Conservation (phyloP, 2,329 filamentous ascomycete species). For the Diaporthe citriasiana region DNA sequence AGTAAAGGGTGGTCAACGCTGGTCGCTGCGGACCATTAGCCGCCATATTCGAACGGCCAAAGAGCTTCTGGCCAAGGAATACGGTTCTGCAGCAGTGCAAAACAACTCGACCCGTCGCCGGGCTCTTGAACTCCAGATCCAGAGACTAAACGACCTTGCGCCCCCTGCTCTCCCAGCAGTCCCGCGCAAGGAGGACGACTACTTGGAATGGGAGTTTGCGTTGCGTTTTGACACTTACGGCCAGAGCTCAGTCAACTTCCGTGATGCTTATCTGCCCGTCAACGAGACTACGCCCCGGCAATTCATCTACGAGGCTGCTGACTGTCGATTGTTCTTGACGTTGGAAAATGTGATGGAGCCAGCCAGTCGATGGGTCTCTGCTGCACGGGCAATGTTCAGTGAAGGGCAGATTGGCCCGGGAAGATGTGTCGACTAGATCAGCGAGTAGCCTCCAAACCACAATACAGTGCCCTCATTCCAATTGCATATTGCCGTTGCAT, state of each 20-base stretch:
- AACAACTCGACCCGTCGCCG: neutral
- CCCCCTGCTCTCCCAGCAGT: neutral
- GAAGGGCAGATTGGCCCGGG: too few relatives aligned
- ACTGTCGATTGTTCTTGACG: neutral
- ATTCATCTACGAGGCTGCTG: neutral
- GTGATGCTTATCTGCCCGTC: neutral
- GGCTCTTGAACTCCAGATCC: neutral
- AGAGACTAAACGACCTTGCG: neutral
- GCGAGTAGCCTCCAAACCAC: too few relatives aligned
- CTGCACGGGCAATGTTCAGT: neutral
- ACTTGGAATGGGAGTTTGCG: neutral
- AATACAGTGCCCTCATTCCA: too few relatives aligned
- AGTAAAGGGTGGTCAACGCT: neutral
- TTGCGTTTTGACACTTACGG: neutral
- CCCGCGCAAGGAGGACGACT: neutral
- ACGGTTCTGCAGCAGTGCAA: too few relatives aligned
- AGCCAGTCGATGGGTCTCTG: neutral
- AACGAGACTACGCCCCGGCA: neutral
- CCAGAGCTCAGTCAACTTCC: neutral
- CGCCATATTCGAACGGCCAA: neutral
- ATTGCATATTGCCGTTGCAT: too few relatives aligned
- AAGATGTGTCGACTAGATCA: too few relatives aligned
- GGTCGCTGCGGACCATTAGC: neutral
- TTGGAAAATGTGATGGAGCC: neutral
- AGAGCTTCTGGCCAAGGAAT: neutral